Evolutionary conservation across 2,329 filamentous ascomycete genomes (phyloP), one percentile per base, ranked within the genome.

Genomic region (Fusarium globosum): DNA sequence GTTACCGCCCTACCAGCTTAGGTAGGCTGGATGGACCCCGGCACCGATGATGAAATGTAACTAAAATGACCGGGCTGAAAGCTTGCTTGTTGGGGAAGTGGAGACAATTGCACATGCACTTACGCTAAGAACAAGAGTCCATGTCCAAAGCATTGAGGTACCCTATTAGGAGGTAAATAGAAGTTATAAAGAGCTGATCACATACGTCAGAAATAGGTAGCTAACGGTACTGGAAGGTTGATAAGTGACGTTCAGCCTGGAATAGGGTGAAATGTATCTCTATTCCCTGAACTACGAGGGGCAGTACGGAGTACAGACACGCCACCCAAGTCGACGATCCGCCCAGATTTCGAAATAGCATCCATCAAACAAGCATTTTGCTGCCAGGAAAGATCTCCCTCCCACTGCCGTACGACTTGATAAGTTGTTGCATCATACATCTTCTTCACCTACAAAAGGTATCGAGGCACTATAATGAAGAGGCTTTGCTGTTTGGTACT

Each of bases 21-120:
- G 30, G 30, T 30, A 28, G 23, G 43, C 43, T 72, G 53, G 65
- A 57, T 53, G 41, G 67, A 68, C 70, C 71, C 65, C 68, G 53
- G 71, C 59, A 51, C 62, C 39, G 59, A 73, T 74, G 71, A 73
- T 73, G 62, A 72, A 73, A 73, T 69, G 46, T 60, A 30, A 60
- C 51, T 55, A 39, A 28, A 39, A 58, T 68, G 52, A 49, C 61
- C 21, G 61, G 53, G 65, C 69, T 72, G 69, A 71, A 73, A 73
- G 70, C 71, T 73, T 73, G 67, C 67, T 65, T 69, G 49, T 73
- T 53, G 70, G 71, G 68, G 58, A 66, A 63, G 70, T 71, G 71
- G 71, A 39, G 69, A 55, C 60, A 16, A 36, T 33, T 56, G 45
- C 61, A 73, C 67, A 71, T 68, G 67, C 55, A 43, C 23, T 28